Evolutionary conservation across 2,329 filamentous ascomycete genomes (phyloP).

Genomic region (Aspergillus awamori): DNA sequence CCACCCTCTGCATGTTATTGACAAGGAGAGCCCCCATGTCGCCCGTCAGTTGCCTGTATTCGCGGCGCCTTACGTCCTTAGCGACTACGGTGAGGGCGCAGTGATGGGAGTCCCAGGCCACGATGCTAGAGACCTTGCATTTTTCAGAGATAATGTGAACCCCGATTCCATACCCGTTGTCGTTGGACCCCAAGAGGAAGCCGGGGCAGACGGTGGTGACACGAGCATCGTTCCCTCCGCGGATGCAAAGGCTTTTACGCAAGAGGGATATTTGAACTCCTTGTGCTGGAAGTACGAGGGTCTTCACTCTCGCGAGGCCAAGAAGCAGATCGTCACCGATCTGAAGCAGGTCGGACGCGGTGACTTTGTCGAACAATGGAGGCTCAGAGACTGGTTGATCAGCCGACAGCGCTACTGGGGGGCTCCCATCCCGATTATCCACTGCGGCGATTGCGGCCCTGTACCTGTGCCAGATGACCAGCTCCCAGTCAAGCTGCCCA

Average conservation of each 20-base stretch:
- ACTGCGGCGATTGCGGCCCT: conserved; percentile 74
- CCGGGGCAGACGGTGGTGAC: conserved; percentile 11
- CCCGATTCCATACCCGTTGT: conserved; percentile 66
- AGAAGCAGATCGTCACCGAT: conserved; percentile 59
- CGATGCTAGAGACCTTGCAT: conserved; percentile 74
- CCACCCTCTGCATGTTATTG: conserved; percentile 64
- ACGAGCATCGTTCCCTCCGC: conserved; percentile 35
- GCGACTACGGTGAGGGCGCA: conserved; percentile 82
- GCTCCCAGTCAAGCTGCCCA: conserved; percentile 74
- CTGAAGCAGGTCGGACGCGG: conserved; percentile 59
- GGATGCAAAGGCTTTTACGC: conserved; percentile 60
- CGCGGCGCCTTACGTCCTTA: conserved; percentile 81
- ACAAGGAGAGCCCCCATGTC: conserved; percentile 50
- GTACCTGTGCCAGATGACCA: conserved; percentile 77
- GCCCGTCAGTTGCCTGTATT: conserved; percentile 68
- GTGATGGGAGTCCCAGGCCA: conserved; percentile 93
- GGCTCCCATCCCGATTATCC: conserved; percentile 83
- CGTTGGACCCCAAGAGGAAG: conserved; percentile 51
- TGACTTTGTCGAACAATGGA: conserved; percentile 71
- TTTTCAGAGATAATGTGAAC: conserved; percentile 73
- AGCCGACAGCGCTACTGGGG: conserved; percentile 95
- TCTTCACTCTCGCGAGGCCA: conserved; percentile 65
- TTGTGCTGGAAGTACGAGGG: conserved; percentile 67
- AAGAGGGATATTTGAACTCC: conserved; percentile 68
- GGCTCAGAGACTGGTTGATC: conserved; percentile 84